Conservation (phyloP, 1,284 basidiomycete species). For the Ceratorhiza oryzae-sativae region DNA sequence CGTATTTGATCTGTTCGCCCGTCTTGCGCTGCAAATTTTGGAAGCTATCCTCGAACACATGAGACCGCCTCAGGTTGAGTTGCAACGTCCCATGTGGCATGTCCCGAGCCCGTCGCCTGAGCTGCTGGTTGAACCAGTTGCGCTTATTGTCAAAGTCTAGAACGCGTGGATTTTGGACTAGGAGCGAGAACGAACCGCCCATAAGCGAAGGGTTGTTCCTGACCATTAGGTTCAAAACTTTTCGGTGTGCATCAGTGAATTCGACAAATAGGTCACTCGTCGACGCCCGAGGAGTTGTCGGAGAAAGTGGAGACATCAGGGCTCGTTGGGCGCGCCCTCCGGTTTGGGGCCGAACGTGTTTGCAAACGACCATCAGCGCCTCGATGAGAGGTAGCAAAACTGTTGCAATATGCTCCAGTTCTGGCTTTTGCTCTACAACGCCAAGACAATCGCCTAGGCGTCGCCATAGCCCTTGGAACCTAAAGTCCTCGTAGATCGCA, state of each 20-base stretch:
- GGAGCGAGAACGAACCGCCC: conserved; percentile 96
- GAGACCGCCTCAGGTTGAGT: conserved; percentile 89
- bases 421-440: conserved; percentile 78
- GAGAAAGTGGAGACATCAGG: conserved; percentile 69
- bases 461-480: conserved; percentile 85
- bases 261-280: conserved; percentile 86
- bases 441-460: conserved; percentile 85
- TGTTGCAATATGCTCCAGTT: conserved; percentile 86
- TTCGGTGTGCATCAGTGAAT: conserved; percentile 95
- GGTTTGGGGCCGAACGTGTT: conserved; percentile 79
- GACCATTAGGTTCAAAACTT: conserved; percentile 96
- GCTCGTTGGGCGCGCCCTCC: conserved; percentile 55
- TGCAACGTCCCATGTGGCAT: conserved; percentile 87
- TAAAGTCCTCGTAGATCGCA: conserved; percentile 85
- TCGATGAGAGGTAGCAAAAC: conserved; percentile 92
- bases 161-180: conserved; percentile 95
- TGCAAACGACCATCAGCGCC: conserved; percentile 97
- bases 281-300: conserved; percentile 69
- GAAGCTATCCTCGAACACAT: conserved; percentile 98
- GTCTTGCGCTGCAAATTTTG: conserved; percentile 87
- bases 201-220: conserved; percentile 97
- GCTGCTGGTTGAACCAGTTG: conserved; percentile 96
- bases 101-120: conserved; percentile 82
- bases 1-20: conserved; percentile 97
- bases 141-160: conserved; percentile 99